Evolutionary conservation across 495 filamentous ascomycete genomes (phyloP), one percentile per base, ranked within the genome.

Genomic region (Amphirosellinia nigrospora): DNA sequence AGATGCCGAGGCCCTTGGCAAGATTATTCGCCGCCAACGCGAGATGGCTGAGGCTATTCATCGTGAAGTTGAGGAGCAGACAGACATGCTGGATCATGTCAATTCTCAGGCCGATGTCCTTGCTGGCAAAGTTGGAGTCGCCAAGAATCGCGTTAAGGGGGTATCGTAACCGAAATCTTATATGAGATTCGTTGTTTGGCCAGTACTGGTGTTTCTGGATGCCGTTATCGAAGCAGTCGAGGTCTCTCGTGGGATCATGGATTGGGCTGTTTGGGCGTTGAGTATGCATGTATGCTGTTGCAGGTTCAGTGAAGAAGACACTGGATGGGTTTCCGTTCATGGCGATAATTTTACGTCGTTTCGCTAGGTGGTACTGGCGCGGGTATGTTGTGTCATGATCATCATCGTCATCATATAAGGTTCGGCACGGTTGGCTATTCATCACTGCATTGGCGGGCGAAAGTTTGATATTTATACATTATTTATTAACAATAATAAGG

Each of bases 1-100:
- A 77, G 89, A 91, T 71, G 89, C 98, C 39, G 87, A 91, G 69
- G 87, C 90, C 73, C 79, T 99, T 77, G 85, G 87, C 36, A 91
- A 89, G 81, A 90, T 94, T 71, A 91, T 98, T 59, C 78, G 87
- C 68, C 80, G 91, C 73, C 93, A 97, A 86, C 90, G 87, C 80
- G 93, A 97, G 84, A 89, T 98, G 82, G 96, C 94, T 0, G 80
- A 92, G 58, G 87, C 88, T 53, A 97, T 98, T 70, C 87, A 94
- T 74, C 88, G 92, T 70, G 96, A 99, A 82, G 81, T 98, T 75
- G 89, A 90, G 74, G 78, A 90, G 64, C 96, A 99, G 84, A 94
- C 91, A 76, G 88, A 91, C 73, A 86, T 97, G 88, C 81, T 99
- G 72, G 86, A 86, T 32, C 72, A 91, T 79, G 75, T 95, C 43